These are phyloP conservation scores for Meyerozyma carpophila DNA, from an alignment of 1,139 yeast genomes.

Conservation along the genomic window DNA sequence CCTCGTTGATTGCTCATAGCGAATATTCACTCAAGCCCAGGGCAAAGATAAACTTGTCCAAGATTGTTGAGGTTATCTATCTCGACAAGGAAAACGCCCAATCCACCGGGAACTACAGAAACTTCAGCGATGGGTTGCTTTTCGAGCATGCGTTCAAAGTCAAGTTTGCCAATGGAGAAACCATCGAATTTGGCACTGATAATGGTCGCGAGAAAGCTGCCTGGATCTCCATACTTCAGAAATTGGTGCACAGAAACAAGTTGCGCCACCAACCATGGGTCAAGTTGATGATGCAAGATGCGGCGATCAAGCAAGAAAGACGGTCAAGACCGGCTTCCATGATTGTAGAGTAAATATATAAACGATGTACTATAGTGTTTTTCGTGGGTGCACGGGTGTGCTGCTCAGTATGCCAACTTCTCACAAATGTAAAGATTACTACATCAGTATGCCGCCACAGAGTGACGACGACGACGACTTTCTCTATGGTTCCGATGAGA, in stretches of 20 bases:
- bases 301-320: not conserved
- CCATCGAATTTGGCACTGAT: constrained; percentile 67
- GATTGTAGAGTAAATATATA: not conserved
- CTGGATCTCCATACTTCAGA: constrained; percentile 55
- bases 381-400: not conserved
- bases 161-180: constrained; percentile 61
- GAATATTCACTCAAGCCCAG: constrained; percentile 57
- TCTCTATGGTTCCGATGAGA: constrained; percentile 74
- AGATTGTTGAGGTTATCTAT: constrained; percentile 51
- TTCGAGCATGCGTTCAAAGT: constrained; percentile 63
- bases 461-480: constrained; percentile 79
- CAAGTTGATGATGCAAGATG: constrained; percentile 33
- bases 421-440: not conserved
- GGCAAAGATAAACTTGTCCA: constrained; percentile 61
- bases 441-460: constrained; percentile 9
- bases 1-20: constrained; percentile 59
- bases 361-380: not conserved
- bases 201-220: constrained; percentile 44
- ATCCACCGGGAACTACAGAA: constrained; percentile 36
- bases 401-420: not conserved
- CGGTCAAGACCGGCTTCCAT: not conserved
- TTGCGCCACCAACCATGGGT: constrained; percentile 72
- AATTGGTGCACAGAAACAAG: constrained; percentile 48
- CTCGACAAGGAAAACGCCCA: constrained; percentile 40
- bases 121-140: constrained; percentile 59